A percentile compares a stretch with the other conserved stretches of the same genome.
Conservation (phyloP, 73 alveolate species). For the Tetrahymena malaccensis region DNA sequence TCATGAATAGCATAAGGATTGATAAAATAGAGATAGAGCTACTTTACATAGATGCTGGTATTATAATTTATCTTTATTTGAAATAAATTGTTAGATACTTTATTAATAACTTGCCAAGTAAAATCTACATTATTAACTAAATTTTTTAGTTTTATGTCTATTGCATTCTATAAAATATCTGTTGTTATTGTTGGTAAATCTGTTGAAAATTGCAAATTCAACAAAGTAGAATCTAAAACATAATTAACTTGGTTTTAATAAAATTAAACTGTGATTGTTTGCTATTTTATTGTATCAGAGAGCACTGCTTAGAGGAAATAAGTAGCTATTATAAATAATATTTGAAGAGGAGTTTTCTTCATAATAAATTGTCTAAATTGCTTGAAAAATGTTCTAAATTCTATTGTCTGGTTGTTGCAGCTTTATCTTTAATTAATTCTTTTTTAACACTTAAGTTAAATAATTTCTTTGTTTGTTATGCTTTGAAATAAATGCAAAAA, state of each 20-base stretch:
- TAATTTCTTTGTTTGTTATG: not conserved
- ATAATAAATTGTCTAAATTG: no score
- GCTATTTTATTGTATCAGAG: not conserved
- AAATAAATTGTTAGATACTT: not conserved
- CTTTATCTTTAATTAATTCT: not conserved
- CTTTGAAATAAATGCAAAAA: not conserved
- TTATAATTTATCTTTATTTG: not conserved
- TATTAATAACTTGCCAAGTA: not conserved
- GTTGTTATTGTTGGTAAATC: not conserved
- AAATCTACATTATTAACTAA: not conserved
- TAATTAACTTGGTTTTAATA: not conserved
- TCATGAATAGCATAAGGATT: not conserved
- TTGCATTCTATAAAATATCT: not conserved
- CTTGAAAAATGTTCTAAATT: not conserved
- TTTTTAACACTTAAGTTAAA: no score
- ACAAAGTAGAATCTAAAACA: not conserved
- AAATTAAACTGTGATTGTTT: not conserved
- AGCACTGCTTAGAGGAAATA: not conserved
- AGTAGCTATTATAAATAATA: not conserved
- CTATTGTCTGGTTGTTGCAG: not conserved
- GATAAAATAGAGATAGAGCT: not conserved
- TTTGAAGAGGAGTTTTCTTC: not conserved
- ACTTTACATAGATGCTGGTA: not conserved
- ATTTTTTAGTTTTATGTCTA: not conserved
- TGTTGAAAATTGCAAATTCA: not conserved